Evolutionary conservation across 2,329 filamentous ascomycete species (phyloP).

Genomic region (Thielaviopsis ethacetica): DNA sequence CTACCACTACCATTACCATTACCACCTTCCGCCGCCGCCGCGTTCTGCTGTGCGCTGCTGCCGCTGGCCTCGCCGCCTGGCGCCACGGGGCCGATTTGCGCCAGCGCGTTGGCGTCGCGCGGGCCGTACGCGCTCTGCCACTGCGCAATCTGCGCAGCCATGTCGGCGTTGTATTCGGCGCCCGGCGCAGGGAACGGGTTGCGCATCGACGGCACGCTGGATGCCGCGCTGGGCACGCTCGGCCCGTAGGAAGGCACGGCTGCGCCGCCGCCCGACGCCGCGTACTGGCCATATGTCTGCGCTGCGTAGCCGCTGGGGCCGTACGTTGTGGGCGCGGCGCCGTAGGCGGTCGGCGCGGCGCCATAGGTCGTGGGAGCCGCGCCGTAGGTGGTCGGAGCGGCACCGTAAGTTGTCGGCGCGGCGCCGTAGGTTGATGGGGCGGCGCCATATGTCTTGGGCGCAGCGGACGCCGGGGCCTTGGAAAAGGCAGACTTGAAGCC

Average conservation of each 20-base stretch:
- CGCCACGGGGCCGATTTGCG: conserved; percentile 17
- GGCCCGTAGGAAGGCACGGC: conserved; percentile 1
- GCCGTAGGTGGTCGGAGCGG: conserved; percentile 28
- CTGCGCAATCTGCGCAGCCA: conserved; percentile 81
- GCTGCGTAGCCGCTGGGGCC: neutral
- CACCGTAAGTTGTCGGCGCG: conserved; percentile 24
- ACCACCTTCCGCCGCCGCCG: too few species aligned
- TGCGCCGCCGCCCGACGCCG: conserved; percentile 14
- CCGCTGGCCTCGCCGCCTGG: conserved; percentile 26
- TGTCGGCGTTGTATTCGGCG: conserved; percentile 46
- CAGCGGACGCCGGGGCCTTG: conserved; percentile 19
- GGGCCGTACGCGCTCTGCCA: conserved; percentile 82
- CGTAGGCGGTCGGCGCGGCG: conserved; percentile 16
- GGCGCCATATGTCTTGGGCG: conserved; percentile 22
- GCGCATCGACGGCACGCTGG: conserved; percentile 43
- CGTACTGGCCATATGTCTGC: conserved; percentile 1
- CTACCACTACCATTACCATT: conserved; percentile 9
- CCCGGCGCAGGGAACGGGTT: conserved; percentile 62
- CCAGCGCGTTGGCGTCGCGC: conserved; percentile 33
- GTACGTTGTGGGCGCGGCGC: conserved; percentile 14
- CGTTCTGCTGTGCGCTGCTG: conserved; percentile 9
- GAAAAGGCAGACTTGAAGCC: conserved; percentile 36
- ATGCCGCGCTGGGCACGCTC: neutral
- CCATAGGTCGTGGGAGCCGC: conserved; percentile 25
- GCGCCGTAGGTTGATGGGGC: conserved; percentile 22